phyloP scores from a whole-genome alignment of 23 red algal species.

The Agarophyton chilense region DNA sequence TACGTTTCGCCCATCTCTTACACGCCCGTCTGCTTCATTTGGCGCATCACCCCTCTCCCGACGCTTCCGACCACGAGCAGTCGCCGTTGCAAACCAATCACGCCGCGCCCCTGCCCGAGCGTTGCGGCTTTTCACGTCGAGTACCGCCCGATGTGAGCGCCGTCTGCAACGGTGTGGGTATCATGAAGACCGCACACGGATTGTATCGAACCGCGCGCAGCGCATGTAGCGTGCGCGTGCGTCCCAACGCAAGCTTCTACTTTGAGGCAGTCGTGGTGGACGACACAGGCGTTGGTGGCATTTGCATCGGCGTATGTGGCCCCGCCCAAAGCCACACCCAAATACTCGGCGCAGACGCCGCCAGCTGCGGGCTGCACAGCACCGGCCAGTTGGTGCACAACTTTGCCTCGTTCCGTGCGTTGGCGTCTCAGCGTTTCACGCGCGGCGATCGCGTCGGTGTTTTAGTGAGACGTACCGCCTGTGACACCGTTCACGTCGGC shows the following conservation, averaged over 20 bases:
- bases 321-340: not conserved
- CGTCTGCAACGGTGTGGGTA: constrained; percentile 19
- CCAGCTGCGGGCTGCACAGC: constrained; percentile 29
- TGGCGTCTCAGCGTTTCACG: not conserved
- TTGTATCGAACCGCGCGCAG: constrained; percentile 13
- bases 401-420: constrained; percentile 4
- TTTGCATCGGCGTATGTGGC: constrained; percentile 27
- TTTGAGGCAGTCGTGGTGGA: constrained; percentile 44
- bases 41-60: no score
- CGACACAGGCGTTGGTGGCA: constrained; percentile 11
- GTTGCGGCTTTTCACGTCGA: constrained; percentile 1
- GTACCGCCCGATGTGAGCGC: constrained; percentile 7
- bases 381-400: constrained; percentile 20
- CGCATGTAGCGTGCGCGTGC: not conserved
- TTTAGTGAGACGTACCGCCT: not conserved
- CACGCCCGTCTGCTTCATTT: no score
- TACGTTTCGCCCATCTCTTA: not conserved
- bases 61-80: no score
- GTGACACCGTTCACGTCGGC: not conserved
- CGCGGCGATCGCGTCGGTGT: constrained; percentile 19
- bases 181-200: constrained; percentile 6
- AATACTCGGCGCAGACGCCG: not conserved
- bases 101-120: not conserved
- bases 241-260: not conserved
- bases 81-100: not conserved